phyloP scores from a whole-genome alignment of 2,329 filamentous ascomycete species.

The Trichophyton mentagrophytes region DNA sequence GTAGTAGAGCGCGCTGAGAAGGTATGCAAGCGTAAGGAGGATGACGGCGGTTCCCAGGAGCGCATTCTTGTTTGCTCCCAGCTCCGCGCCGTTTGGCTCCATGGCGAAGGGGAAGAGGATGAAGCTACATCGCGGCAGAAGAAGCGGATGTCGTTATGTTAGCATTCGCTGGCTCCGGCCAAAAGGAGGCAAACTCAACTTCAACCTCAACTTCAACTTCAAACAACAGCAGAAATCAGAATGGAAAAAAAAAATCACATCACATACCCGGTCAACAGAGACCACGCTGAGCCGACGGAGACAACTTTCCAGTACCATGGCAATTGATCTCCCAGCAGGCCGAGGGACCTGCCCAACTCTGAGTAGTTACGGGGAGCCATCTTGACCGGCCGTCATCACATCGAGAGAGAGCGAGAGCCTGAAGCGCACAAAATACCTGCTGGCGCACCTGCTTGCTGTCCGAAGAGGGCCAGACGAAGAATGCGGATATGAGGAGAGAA shows the following conservation, averaged over 20 bases:
- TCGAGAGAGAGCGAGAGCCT: not conserved
- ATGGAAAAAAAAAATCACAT: not conserved
- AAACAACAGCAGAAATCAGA: not conserved
- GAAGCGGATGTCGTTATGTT: not conserved
- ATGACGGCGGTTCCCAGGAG: slow-evolving; percentile 18
- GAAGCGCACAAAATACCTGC: not conserved
- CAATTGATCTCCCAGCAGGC: slow-evolving; percentile 11
- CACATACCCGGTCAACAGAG: slow-evolving; percentile 22
- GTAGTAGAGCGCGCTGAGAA: slow-evolving; percentile 17
- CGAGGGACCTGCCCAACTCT: slow-evolving; percentile 3
- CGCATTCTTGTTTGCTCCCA: slow-evolving; percentile 16
- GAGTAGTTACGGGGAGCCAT: slow-evolving; percentile 1
- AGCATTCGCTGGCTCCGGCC: not conserved
- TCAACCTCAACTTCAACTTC: not conserved
- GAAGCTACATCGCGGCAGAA: slow-evolving; percentile 15
- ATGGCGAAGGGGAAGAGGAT: slow-evolving; percentile 22
- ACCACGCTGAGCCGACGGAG: slow-evolving; percentile 17
- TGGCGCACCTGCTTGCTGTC: too few relatives aligned
- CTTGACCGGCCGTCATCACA: slow-evolving; percentile 2
- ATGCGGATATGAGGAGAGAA: not conserved
- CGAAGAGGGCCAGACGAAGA: not conserved
- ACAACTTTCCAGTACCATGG: slow-evolving; percentile 19
- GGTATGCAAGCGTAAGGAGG: slow-evolving; percentile 19
- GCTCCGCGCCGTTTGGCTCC: slow-evolving; percentile 12
- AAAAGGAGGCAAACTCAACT: not conserved